Evolutionary conservation across 768 basidiomycete genomes (phyloP), one percentile per base, ranked within the genome.

Genomic region (Cystofilobasidium macerans): DNA sequence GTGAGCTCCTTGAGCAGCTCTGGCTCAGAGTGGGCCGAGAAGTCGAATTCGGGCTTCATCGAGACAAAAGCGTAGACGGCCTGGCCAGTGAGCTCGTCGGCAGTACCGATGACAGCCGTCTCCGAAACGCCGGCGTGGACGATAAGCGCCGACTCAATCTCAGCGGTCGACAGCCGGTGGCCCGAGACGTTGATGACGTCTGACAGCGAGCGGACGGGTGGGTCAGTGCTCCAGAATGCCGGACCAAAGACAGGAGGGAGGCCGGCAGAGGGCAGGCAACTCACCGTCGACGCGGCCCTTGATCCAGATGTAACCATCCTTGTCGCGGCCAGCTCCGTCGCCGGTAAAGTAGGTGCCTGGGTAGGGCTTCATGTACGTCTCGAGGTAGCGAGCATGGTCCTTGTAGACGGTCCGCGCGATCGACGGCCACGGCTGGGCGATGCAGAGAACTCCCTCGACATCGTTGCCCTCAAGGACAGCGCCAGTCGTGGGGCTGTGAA

Each of bases 131-230:
- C 94, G 72, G 84, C 83, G 80, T 97, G 93, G 73, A 89, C 78
- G 76, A 99, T 95, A 53, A 99, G 81, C 9, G 94, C 93, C 3
- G 89, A 91, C 79, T 99, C 94, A 68, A 99, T 95, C 78, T 98
- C 94, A 62, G 94, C 94, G 4, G 94, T 99, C 48, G 90, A 93
- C 62, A 99, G 80, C 72, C 94, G 86, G 77, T 99, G 94, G 1
- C 94, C 94, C 47, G 94, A 93, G 36, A 97, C 93, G 77, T 97
- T 97, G 82, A 95, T 95, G 67, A 95, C 92, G 78, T 94, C 88
- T 88, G 71, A 28, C 33, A 43, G 54, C 22, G 20, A 38, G 51
- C 57, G 40, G 30, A 51, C 22, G 64, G n/a, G 51, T n/a, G 62
- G 40, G 32, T 18, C 53, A 43, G 3, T 0, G 28, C 12, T 58